Evolutionary conservation across 1,284 basidiomycete genomes (phyloP), one percentile per base, ranked within the genome.

Genomic region (Rhizopogon hawkerae): DNA sequence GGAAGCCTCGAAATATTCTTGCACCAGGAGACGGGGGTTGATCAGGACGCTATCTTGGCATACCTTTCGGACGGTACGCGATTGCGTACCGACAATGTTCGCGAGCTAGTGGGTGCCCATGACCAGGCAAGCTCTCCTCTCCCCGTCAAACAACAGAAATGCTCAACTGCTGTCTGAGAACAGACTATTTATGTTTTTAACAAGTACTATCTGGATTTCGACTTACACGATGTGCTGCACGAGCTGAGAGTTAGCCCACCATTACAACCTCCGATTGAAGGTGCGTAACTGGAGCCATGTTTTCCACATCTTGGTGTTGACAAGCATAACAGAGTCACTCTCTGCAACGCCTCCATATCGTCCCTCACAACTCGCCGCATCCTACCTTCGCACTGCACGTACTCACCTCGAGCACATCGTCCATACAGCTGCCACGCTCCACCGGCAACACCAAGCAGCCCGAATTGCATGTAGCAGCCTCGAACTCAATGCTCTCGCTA

Each of bases 161-260:
- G 7, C 33, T 35, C 11, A 38, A 38, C 16, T n/a, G 13, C 5
- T 13, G n/a, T 21, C 3, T 31, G 29, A 31, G 11, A 16, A n/a
- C 51, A 86, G 83, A 75, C 78, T 7, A 84, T 89, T 53, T 89
- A 78, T 58, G 82, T 89, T 3, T 89, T 86, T 68, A 89, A 89
- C 67, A 87, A 86, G 60, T 71, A 76, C 56, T 85, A 85, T 57
- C 72, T 89, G 35, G 84, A 86, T 53, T 70, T 78, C 42, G 80
- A 83, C 47, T 48, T 85, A 31, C 75, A 82, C 2, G 74, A 83
- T 38, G 79, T 85, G 23, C 64, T 88, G 5, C 69, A 64, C 14
- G 73, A 77, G 39, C 71, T 89, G 9, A 72, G 65, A n/a, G 67
- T 78, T n/a, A 74, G 81, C 38, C 70, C 84, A 2, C 70, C 72